Base-by-base conservation (phyloP, 208 protist species). In the Crithidia sp. region DNA sequence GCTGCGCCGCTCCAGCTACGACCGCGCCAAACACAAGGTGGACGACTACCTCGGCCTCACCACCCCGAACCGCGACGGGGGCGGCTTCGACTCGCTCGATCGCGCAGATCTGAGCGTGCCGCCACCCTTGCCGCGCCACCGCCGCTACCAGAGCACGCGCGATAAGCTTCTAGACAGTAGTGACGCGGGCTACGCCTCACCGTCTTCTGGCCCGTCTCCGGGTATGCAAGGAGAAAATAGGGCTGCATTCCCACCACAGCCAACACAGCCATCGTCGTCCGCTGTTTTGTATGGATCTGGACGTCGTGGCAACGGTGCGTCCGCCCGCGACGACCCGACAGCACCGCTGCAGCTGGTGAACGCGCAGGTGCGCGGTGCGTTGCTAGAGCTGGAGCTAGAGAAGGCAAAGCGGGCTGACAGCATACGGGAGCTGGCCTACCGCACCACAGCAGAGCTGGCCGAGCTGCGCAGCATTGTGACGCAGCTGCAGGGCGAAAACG, bases 301-400 rank as follows among this genome's bases (percentile, higher is more conserved):
- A 43, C 50, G 49, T 3, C 49, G 63, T 10, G 61, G 59, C 40
- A 39, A 16, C 12, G 43, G 47, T 50, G 9, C 17, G 17, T 39
- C 66, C 3, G 53, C 13, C 44, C 55, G 53, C 41, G 54, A 39
- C 44, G 54, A 62, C 55, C 54, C 66, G 6, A 62, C 55, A 3
- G 66, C 74, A n/a, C 60, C 74, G 16, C 67, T 79, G 16, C 67
- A 79, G 59, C 56, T 91, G 17, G 47, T 88, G 10, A 68, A 88
- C 45, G 84, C 82, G 0, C 79, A 90, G 70, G 55, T 94, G 66
- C 79, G 85, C 16, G 89, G 84, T 16, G 80, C 81, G 17, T 28
- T 85, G 39, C 70, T 84, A 39, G 88, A 94, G 67, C 64, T 96
- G 36, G 87, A 93, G 74, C 82, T 92, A 41, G 91, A 94, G 81